phyloP scores from a whole-genome alignment of 169 alveolate genomes.

The Haemoproteus tartakovskyi region DNA sequence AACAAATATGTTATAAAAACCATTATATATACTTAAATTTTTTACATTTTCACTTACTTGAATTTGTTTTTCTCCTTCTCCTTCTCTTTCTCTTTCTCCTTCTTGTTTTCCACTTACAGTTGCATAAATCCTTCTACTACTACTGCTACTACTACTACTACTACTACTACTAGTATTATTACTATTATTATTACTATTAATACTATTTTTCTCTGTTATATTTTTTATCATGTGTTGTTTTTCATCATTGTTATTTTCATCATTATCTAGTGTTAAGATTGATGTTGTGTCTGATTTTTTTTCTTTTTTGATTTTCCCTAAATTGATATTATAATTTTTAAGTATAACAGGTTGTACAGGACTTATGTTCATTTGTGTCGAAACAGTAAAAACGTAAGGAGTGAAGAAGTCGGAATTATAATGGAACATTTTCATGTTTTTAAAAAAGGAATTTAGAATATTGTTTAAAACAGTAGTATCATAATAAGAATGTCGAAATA shows the following conservation, averaged over 20 bases:
- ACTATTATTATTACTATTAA: too few species aligned
- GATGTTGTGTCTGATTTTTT: neutral
- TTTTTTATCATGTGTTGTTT: neutral
- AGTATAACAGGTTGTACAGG: constrained; percentile 80
- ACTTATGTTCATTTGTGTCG: constrained; percentile 72
- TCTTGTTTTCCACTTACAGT: neutral
- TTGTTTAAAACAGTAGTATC: constrained; percentile 74
- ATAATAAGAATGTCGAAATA: constrained; percentile 79
- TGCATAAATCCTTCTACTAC: too few species aligned
- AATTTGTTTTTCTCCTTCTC: constrained; percentile 1
- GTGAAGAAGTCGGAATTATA: constrained; percentile 77
- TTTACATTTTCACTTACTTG: constrained; percentile 28
- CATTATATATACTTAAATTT: constrained; percentile 46
- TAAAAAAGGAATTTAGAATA: constrained; percentile 69
- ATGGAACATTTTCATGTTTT: constrained; percentile 77
- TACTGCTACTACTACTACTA: too few species aligned
- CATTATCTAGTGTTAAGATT: neutral
- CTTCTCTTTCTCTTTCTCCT: neutral
- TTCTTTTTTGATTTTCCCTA: constrained; percentile 1
- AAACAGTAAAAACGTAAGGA: constrained; percentile 81
- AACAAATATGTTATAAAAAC: constrained; percentile 68
- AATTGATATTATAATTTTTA: constrained; percentile 69
- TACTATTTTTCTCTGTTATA: neutral
- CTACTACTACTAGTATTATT: neutral
- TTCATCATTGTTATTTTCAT: neutral